A percentile compares a stretch with the other conserved stretches of the same genome.
Conservation (phyloP, 495 filamentous ascomycete species). For the Trichoderma gamsii region DNA sequence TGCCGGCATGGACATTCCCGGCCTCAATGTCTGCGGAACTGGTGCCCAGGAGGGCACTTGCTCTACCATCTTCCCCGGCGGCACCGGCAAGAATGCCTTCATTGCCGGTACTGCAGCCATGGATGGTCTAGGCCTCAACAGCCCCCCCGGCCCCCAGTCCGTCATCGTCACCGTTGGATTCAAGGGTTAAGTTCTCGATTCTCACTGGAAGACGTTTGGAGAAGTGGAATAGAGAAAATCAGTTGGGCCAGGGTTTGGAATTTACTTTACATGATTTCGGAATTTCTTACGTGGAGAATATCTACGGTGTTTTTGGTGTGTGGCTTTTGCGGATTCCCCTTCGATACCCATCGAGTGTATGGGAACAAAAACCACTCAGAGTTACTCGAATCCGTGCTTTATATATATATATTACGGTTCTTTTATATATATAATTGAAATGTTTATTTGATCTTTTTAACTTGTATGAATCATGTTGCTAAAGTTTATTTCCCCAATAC, state of each 20-base stretch:
- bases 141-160: slow-evolving; percentile 18
- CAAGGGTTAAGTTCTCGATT: slow-evolving; percentile 17
- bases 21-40: slow-evolving; percentile 26
- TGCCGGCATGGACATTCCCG: slow-evolving; percentile 28
- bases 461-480: background rate
- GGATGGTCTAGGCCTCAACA: slow-evolving; percentile 35
- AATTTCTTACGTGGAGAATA: background rate
- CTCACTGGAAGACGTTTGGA: background rate
- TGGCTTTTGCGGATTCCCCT: slow-evolving; percentile 12
- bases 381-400: slow-evolving; percentile 7
- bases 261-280: background rate
- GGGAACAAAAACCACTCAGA: background rate
- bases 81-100: slow-evolving; percentile 32
- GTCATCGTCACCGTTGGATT: slow-evolving; percentile 27
- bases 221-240: background rate
- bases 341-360: background rate
- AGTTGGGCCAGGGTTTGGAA: background rate
- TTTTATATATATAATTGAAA: slow-evolving; percentile 12
- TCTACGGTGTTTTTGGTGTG: slow-evolving; percentile 14
- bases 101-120: slow-evolving; percentile 30
- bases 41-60: slow-evolving; percentile 21
- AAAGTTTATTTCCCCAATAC: background rate
- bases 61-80: slow-evolving; percentile 31
- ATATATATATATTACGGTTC: slow-evolving; percentile 14
- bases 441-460: background rate